Evolutionary conservation across 192 early-diverging fungal genomes (phyloP), one percentile per base, ranked within the genome.

Genomic region (Coemansia sp.): DNA sequence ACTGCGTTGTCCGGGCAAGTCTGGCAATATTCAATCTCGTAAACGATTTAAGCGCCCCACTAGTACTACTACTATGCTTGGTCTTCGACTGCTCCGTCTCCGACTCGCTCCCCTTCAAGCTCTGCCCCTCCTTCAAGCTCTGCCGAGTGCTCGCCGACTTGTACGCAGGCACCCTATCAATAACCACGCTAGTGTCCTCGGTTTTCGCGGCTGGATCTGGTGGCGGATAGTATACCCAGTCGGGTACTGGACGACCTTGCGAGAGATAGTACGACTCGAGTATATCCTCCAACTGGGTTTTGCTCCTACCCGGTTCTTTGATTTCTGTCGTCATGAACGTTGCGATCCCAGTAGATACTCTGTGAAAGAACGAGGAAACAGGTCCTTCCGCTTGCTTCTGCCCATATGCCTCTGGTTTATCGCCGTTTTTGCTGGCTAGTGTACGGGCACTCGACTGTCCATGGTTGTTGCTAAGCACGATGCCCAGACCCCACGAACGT

Each of bases 251-350:
- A 0, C 72, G 64, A 25, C 69, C 72, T 46, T 82, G 80, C 7
- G 72, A 71, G 31, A 74, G 12, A 37, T 82, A 82, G 34, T 76
- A 82, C 0, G 80, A 67, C 23, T 74, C 75, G 17, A 82, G 80
- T 69, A 82, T 82, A 29, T 82, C 80, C 45, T 82, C 75, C 44
- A 77, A 68, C 6, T 73, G 80, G 19, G 80, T 64, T 44, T 82
- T 82, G 21, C 62, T 61, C 2, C 46, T 50, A 31, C 55, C 62
- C 2, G 39, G 21, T 7, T 53, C 23, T 3, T 53, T 23, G 25
- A 29, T 11, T 15, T 53, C 48, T 0, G 74, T 70, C 5, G 71
- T 68, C 70, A 82, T 67, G 1, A 82, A 66, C 10, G 79, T n/a
- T 0, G 70, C 31, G 6, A 82, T 62, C 0, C 72, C 62, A 21